Evolutionary conservation across 441 rosid species (phyloP), one percentile per base, ranked within the genome.

Genomic region (Iberis amara): DNA sequence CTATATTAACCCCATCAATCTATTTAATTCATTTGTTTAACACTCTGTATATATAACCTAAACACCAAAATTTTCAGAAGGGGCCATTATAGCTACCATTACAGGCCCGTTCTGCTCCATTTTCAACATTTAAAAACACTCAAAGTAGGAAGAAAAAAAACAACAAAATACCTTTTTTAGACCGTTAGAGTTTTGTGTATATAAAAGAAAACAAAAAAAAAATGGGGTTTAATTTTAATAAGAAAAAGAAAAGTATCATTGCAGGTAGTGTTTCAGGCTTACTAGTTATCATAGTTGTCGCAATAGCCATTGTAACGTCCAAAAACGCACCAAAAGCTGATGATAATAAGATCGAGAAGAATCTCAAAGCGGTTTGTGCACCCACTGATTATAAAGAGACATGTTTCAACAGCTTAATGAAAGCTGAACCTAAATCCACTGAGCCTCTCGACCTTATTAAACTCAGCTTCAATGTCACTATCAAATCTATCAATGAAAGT

Each of bases 231-330:
- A 61, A 57, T 41, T 53, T n/a, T 30, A 65, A 31, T 2, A 69
- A 64, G 49, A 78, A 73, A 52, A 76, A 67, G 66, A 82, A 78
- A 69, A 35, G 55, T 3, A 76, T 71, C 39, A 24, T 82, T 7
- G 61, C 75, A 2, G 77, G 79, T 11, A 40, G 70, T 12, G 72
- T 82, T 13, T 69, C 82, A 4, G 69, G 77, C 13, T 24, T 89
- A 43, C 38, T 89, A 7, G 78, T 89, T 27, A 91, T 82, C 26
- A 70, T 81, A 79, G 81, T 86, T 44, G 79, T 84, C 7, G 86
- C 79, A 0, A 79, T 76, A 51, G 74, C 81, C 0, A 68, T 80
- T n/a, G 27, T 33, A 37, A 47, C 36, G 39, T 46, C 44, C 27
- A 37, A 57, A 40, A 36, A 61, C 47, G 7, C 65, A 5, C 62